These are phyloP conservation scores for Daldinia caldariorum DNA, from an alignment of 495 filamentous ascomycete genomes.

Conservation along the genomic window DNA sequence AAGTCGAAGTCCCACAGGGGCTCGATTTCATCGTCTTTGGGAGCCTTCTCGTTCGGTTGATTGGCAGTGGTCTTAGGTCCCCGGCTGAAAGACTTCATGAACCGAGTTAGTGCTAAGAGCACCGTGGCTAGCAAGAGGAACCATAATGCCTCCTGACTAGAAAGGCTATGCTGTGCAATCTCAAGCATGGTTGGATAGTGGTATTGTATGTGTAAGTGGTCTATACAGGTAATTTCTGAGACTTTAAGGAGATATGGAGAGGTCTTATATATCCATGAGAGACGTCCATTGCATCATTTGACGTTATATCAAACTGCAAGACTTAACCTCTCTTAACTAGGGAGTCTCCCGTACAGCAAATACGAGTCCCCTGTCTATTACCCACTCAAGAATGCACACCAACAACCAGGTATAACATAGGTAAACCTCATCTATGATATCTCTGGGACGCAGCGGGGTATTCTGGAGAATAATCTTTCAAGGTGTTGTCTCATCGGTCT, in stretches of 20 bases:
- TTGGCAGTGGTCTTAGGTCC: not conserved
- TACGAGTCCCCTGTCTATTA: not conserved
- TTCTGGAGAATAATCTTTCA: not conserved
- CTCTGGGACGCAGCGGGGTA: not conserved
- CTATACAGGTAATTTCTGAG: not conserved
- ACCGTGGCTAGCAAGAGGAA: constrained; percentile 16
- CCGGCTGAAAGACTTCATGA: not conserved
- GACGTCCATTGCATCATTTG: not conserved
- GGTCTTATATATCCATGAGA: not conserved
- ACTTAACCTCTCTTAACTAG: not conserved
- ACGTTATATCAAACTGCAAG: not conserved
- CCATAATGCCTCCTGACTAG: constrained; percentile 6
- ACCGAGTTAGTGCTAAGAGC: constrained; percentile 13
- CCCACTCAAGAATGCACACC: not conserved
- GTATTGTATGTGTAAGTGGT: not conserved
- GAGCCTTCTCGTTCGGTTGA: not conserved
- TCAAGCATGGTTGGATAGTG: constrained; percentile 9
- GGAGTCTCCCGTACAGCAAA: not conserved
- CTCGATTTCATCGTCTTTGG: constrained; percentile 14
- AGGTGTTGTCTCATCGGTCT: not conserved
- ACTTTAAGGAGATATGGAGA: not conserved
- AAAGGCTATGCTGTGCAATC: constrained; percentile 10
- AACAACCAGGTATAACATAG: not conserved
- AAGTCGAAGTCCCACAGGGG: constrained; percentile 34
- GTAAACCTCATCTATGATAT: not conserved